phyloP scores from a whole-genome alignment of 768 basidiomycete species.

The Jaapia argillacea region DNA sequence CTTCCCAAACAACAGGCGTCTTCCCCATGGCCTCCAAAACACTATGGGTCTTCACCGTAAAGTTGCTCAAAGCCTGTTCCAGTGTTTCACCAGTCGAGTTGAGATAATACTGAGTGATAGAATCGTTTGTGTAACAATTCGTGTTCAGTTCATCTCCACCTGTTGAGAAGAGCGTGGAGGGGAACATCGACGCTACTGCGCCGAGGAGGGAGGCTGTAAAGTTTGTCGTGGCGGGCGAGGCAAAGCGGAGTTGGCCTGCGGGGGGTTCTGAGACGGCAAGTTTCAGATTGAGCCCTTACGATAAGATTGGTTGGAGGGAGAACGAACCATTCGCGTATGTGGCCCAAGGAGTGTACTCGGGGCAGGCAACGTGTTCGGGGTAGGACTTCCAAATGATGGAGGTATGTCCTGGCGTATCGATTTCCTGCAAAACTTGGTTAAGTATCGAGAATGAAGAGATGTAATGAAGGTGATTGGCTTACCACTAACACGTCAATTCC shows the following conservation, averaged over 20 bases:
- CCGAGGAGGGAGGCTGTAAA: constrained; percentile 25
- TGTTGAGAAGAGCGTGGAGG: constrained; percentile 28
- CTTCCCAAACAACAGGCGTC: constrained; percentile 40
- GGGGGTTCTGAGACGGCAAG: constrained; percentile 26
- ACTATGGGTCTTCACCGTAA: constrained; percentile 25
- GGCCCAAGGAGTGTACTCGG: constrained; percentile 23
- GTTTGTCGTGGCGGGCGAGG: constrained; percentile 18
- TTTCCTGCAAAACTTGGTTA: constrained; percentile 19
- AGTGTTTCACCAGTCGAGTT: constrained; percentile 24
- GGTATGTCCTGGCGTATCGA: constrained; percentile 45
- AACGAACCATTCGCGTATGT: constrained; percentile 22
- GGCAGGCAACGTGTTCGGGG: constrained; percentile 36
- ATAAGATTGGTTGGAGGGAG: constrained; percentile 1
- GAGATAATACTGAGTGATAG: constrained; percentile 21
- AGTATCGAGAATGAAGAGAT: no score
- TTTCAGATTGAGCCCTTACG: neutral
- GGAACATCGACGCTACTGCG: constrained; percentile 18
- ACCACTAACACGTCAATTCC: constrained; percentile 40
- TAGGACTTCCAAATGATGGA: constrained; percentile 28
- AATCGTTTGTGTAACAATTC: constrained; percentile 28
- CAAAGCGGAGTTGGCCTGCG: constrained; percentile 37
- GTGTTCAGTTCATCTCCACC: constrained; percentile 41
- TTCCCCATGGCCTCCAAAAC: constrained; percentile 25
- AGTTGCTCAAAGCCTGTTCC: constrained; percentile 27
- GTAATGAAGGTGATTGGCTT: neutral